Percentiles rank a stretch among this genome's conserved stretches.
These are phyloP conservation scores for Lachancea lanzarotensis DNA, from an alignment of 805 yeast species.

Conservation along the genomic window DNA sequence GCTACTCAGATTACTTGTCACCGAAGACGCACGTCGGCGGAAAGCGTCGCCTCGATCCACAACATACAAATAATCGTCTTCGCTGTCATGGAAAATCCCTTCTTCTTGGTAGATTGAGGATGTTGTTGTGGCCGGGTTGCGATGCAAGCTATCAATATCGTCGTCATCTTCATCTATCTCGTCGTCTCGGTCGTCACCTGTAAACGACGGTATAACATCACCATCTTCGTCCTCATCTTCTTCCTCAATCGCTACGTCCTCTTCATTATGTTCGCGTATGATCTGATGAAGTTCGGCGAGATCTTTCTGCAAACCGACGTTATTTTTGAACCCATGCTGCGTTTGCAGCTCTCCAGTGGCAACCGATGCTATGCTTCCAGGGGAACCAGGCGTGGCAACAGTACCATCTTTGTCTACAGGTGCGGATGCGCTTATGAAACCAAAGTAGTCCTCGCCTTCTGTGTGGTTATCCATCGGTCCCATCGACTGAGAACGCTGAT, in stretches of 20 bases:
- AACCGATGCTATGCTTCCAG: conserved; percentile 3
- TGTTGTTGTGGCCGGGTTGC: conserved; percentile 6
- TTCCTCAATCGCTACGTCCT: conserved; percentile 16
- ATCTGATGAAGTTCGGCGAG: conserved; percentile 50
- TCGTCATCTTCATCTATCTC: conserved; percentile 14
- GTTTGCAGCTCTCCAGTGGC: conserved; percentile 6
- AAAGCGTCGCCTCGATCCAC: conserved; percentile 12
- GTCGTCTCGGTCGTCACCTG: conserved; percentile 8
- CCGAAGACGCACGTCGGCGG: conserved; percentile 20
- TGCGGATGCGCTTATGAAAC: not conserved
- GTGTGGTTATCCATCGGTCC: not conserved
- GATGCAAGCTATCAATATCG: conserved; percentile 11
- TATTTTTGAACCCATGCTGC: conserved; percentile 9
- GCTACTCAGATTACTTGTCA: conserved; percentile 20
- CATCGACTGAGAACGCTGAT: conserved; percentile 8
- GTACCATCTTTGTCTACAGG: not conserved
- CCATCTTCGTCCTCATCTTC: conserved; percentile 10
- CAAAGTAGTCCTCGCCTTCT: conserved; percentile 3
- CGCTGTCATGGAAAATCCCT: conserved; percentile 24
- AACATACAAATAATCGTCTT: conserved; percentile 21
- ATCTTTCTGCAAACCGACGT: conserved; percentile 57
- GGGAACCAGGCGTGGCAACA: conserved; percentile 4
- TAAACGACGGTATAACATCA: not conserved
- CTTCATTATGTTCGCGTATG: conserved; percentile 22
- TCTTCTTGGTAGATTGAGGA: conserved; percentile 24